Evolutionary conservation across 163 green algal genomes (phyloP).

Genomic region (Coccomyxa subellipsoidea): DNA sequence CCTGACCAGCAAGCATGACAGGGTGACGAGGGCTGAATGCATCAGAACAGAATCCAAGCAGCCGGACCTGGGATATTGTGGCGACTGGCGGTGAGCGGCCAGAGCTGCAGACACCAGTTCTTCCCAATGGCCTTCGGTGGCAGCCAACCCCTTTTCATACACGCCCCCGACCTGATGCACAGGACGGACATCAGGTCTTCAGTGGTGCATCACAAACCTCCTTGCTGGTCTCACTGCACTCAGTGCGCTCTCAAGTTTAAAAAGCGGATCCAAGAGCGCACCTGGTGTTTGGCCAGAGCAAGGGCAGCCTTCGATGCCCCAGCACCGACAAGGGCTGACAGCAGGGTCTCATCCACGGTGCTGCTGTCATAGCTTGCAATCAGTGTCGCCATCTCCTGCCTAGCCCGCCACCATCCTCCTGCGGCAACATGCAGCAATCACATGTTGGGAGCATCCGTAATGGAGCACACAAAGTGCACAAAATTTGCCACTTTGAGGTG

Average conservation of each 20-base stretch:
- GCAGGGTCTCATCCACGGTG: conserved; percentile 34
- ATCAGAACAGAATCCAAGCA: not conserved
- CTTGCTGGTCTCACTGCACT: too few relatives aligned
- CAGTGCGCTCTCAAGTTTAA: too few relatives aligned
- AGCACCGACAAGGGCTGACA: conserved; percentile 48
- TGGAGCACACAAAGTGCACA: too few relatives aligned
- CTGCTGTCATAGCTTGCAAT: conserved; percentile 56
- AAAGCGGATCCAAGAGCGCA: too few relatives aligned
- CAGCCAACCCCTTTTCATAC: not conserved
- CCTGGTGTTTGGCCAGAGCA: conserved; percentile 32
- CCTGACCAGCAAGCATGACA: too few relatives aligned
- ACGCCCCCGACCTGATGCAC: not conserved
- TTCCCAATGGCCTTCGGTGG: conserved; percentile 33
- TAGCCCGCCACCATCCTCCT: conserved; percentile 33
- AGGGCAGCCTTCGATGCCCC: conserved; percentile 58
- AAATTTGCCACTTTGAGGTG: too few relatives aligned
- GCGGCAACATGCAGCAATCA: too few relatives aligned
- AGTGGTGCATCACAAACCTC: too few relatives aligned
- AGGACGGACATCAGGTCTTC: too few relatives aligned
- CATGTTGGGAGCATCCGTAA: too few relatives aligned
- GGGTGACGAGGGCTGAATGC: not conserved
- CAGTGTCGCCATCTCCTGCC: conserved; percentile 36
- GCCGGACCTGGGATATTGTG: conserved; percentile 23
- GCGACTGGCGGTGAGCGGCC: conserved; percentile 33
- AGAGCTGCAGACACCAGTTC: conserved; percentile 14